These are phyloP conservation scores for Globisporangium acanthophoron DNA, from an alignment of 352 stramenopile species.

Conservation along the genomic window DNA sequence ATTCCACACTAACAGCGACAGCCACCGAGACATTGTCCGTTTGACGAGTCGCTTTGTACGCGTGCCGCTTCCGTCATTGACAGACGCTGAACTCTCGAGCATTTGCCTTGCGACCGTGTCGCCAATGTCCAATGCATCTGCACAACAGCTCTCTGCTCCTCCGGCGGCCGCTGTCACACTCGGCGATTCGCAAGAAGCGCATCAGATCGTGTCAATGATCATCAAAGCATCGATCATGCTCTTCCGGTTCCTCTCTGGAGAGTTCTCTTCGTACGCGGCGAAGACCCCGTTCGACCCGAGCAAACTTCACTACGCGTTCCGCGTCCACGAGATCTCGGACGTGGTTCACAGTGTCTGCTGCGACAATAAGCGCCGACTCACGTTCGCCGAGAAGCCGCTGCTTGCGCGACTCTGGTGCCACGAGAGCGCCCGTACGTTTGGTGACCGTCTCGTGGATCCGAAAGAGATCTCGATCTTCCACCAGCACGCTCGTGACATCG, in stretches of 20 bases:
- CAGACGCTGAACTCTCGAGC: slow-evolving; percentile 39
- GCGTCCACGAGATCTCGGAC: slow-evolving; percentile 28
- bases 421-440: slow-evolving; percentile 46
- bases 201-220: slow-evolving; percentile 29
- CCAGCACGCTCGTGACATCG: slow-evolving; percentile 38
- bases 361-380: slow-evolving; percentile 23
- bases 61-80: slow-evolving; percentile 22
- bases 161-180: not conserved
- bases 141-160: not conserved
- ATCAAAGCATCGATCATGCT: slow-evolving; percentile 57
- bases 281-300: slow-evolving; percentile 18
- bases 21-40: slow-evolving; percentile 15
- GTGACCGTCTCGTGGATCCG: slow-evolving; percentile 37
- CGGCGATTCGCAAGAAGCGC: slow-evolving; percentile 22
- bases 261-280: slow-evolving; percentile 8
- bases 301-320: slow-evolving; percentile 58
- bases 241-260: slow-evolving; percentile 29
- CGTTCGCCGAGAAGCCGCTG: slow-evolving; percentile 36
- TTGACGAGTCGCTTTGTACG: slow-evolving; percentile 30
- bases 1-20: not conserved
- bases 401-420: slow-evolving; percentile 71
- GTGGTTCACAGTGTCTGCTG: slow-evolving; percentile 42
- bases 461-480: slow-evolving; percentile 36
- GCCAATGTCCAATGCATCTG: not conserved
- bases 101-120: slow-evolving; percentile 36